Evolutionary conservation across 1,284 basidiomycete species (phyloP), one percentile per base, ranked within the genome.

Genomic region (Coniferiporia sulphurascens): DNA sequence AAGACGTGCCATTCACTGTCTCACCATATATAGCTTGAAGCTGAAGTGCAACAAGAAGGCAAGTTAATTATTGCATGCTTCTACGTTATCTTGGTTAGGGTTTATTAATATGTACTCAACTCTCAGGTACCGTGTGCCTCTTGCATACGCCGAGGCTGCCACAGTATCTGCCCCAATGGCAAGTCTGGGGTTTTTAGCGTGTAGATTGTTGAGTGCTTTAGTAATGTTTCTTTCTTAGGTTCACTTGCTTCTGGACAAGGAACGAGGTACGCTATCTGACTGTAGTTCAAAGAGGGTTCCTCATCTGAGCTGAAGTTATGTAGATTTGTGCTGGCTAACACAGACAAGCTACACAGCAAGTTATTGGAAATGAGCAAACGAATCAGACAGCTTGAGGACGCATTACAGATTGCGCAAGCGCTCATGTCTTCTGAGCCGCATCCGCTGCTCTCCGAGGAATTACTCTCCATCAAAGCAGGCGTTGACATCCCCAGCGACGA

Each of bases 331-430:
- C 50, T 62, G 5, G 58, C 58, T 15, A 58, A 62, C 49, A 62
- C 61, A 35, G 56, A 59, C n/a, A 58, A 59, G 32, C 54, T 62
- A 5, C 57, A 62, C 35, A 19, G 15, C 17, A 62, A 56, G 21
- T 43, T 62, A 9, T 22, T 56, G n/a, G 58, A 62, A 34, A 62
- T 62, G 58, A 59, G 54, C 41, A 45, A 55, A 56, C 61, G 61
- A n/a, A 62, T 59, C 1, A 58, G 61, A n/a, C 61, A 62, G 49
- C 48, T 62, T 10, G 61, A 62, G 48, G 61, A 62, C 21, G 57
- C 61, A 10, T 36, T 62, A 13, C 53, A 56, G 43, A 59, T 62
- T 35, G 58, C 53, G 6, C 60, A 62, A 38, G 32, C 54, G 4
- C 52, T 19, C 27, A n/a, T 56, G 9, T 56, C 61, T 35, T 19